These are phyloP conservation scores for Rasamsonia emersonii DNA, from an alignment of 2,329 filamentous ascomycete species.

Conservation along the genomic window DNA sequence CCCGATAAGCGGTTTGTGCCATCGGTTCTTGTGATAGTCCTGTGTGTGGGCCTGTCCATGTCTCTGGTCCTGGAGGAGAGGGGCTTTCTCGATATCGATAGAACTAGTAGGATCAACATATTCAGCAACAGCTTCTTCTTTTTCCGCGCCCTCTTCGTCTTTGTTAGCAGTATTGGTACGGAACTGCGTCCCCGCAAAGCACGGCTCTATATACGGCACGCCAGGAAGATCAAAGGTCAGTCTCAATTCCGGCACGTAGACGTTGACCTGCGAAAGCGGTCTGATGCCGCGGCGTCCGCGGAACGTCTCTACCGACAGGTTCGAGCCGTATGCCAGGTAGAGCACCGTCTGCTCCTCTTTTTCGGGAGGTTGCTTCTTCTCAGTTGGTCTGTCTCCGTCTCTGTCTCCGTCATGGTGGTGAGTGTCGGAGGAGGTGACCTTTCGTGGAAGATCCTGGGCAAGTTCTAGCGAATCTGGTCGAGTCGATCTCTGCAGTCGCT, in stretches of 20 bases:
- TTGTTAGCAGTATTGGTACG: constrained; percentile 38
- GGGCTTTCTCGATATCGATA: constrained; percentile 23
- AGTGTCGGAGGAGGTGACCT: background rate
- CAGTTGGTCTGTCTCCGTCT: too few species aligned
- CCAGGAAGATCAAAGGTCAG: constrained; percentile 82
- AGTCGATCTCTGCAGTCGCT: constrained; percentile 3
- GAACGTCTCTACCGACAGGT: constrained; percentile 74
- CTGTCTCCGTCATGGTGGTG: background rate
- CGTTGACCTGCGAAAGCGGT: constrained; percentile 72
- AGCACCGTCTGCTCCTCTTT: constrained; percentile 48
- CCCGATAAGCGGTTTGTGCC: constrained; percentile 78
- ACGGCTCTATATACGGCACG: constrained; percentile 79
- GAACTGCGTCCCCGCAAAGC: constrained; percentile 73
- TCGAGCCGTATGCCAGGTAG: constrained; percentile 88
- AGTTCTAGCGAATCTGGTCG: constrained; percentile 3
- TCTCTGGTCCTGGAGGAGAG: constrained; percentile 15
- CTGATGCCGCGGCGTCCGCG: constrained; percentile 66
- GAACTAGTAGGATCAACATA: background rate
- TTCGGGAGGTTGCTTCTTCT: constrained; percentile 1
- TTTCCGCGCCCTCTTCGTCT: constrained; percentile 7
- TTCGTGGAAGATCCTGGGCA: constrained; percentile 1
- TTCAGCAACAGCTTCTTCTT: constrained; percentile 6
- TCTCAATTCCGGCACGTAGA: constrained; percentile 66
- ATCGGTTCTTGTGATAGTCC: constrained; percentile 49
- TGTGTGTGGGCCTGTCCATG: constrained; percentile 8